Evolutionary conservation across 257 asterid species (phyloP), one percentile per base, ranked within the genome.

Genomic region (Capsicum rhomboideum): DNA sequence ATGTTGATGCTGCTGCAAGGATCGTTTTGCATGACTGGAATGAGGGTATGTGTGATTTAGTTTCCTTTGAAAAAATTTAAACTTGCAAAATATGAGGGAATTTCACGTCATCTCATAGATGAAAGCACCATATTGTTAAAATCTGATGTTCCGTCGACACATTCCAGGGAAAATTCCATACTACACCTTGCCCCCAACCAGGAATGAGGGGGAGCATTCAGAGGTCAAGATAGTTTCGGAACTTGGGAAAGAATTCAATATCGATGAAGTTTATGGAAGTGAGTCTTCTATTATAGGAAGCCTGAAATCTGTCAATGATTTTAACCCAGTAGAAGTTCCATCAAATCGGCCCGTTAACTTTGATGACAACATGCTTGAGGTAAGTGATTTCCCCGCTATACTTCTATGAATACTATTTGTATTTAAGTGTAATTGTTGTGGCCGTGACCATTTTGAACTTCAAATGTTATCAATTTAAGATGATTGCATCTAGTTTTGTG

Each of bases 11-110:
- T 84, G 92, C 97, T 86, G 97, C 98, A 13, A 92, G 95, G 88
- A 97, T 97, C 54, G 91, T 97, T 86, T 90, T 97, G 91, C 96
- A 92, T 12, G 99, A 97, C 82, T 97, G 98, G 99, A 97, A 97
- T 89, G 95, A 92, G 88, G 98, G 99, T 96, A 91, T 34, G 85
- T 23, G 21, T 50, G 26, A 52, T 50, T 29, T 49, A 50, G 10
- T 50, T 9, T n/a, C 46, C 17, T 50, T 26, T 2, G 2, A 13
- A 77, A 28, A 1, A 77, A 4, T 17, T 64, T 77, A 0, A 50
- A 77, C 46, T 50, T 77, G 2, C 61, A 50, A 23, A 8, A 46
- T 75, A 49, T 75, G 80, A 23, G 80, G 8, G 10, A 5, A n/a
- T 77, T 50, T 26, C 46, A 50, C 1, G 46, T n/a, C n/a, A n/a